Percentiles rank a stretch among this genome's conserved stretches.
These are phyloP conservation scores for Fraxinus greggii DNA, from an alignment of 305 asterid species.

Conservation along the genomic window DNA sequence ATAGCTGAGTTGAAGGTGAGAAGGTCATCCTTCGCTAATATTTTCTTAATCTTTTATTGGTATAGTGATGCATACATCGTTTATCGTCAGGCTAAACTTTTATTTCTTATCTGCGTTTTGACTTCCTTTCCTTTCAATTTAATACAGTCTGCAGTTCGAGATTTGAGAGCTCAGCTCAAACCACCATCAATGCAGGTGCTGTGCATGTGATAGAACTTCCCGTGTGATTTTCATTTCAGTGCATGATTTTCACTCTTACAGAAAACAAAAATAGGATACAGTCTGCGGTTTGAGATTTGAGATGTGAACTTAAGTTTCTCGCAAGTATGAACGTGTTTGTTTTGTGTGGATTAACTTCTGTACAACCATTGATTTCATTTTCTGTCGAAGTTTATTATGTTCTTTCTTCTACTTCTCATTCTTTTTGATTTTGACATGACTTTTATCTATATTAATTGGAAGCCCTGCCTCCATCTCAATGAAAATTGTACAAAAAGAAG, in stretches of 20 bases:
- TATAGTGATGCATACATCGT: background rate
- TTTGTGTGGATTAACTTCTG: background rate
- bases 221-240: background rate
- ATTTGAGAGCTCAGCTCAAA: constrained; percentile 84
- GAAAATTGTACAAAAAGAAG: background rate
- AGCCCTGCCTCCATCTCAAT: background rate
- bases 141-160: constrained; percentile 77
- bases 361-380: background rate
- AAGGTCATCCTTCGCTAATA: background rate
- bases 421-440: background rate
- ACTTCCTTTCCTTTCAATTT: constrained; percentile 20
- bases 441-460: background rate
- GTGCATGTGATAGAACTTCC: constrained; percentile 2
- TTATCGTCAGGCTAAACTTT: background rate
- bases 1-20: too few species aligned
- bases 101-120: background rate
- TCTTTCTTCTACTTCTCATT: background rate
- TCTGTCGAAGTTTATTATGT: background rate
- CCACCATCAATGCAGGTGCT: constrained; percentile 92
- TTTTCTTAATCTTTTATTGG: background rate
- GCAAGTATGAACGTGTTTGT: background rate
- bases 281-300: background rate
- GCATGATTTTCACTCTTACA: constrained; percentile 8
- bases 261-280: background rate
- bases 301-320: background rate